Evolutionary conservation across 2,329 filamentous ascomycete genomes (phyloP), one percentile per base, ranked within the genome.

Genomic region (Ophioceras dolichostomum): DNA sequence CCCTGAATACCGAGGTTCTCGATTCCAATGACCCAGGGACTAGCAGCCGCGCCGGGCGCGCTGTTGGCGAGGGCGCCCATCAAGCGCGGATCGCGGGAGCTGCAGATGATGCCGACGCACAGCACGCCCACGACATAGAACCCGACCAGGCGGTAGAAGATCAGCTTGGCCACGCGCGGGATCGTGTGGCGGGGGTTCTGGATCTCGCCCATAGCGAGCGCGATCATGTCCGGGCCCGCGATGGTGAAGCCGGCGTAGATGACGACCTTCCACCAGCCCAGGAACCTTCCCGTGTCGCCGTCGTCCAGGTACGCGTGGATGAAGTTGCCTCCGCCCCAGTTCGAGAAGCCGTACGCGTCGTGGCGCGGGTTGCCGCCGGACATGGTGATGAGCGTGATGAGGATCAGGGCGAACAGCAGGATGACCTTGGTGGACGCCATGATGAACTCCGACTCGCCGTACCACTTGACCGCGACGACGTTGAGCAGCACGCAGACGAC

Each of bases 101-200:
- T 61, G 65, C 82, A 88, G 1, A 81, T 67, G 69, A 85, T 83
- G 50, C 83, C 83, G 38, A 89, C 64, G 36, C 88, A 67, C 37
- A 89, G 68, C 26, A 87, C 79, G 17, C 73, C 78, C 41, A 85
- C 57, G 49, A 77, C 68, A 65, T 89, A 89, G 66, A 89, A 89
- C 62, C 88, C 64, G 46, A 85, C 59, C 54, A 89, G 88, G 40
- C 83, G 83, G 64, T 74, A 88, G 59, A 88, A 88, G 46, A 82
- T 87, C 35, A 86, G 68, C 54, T 77, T 81, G 65, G 87, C 87
- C 37, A 82, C 83, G 41, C 77, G 74, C 6, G 83, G 83, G 43
- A 89, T 78, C 13, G 77, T 83, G 55, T 73, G 75, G 52, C 82
- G 76, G 1, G 83, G 83, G 59, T 87, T 87, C 60, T 86, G 79